Percentiles rank a stretch among this genome's conserved stretches.
phyloP scores from a whole-genome alignment of 345 rosid species.

The Citrus sinensis region DNA sequence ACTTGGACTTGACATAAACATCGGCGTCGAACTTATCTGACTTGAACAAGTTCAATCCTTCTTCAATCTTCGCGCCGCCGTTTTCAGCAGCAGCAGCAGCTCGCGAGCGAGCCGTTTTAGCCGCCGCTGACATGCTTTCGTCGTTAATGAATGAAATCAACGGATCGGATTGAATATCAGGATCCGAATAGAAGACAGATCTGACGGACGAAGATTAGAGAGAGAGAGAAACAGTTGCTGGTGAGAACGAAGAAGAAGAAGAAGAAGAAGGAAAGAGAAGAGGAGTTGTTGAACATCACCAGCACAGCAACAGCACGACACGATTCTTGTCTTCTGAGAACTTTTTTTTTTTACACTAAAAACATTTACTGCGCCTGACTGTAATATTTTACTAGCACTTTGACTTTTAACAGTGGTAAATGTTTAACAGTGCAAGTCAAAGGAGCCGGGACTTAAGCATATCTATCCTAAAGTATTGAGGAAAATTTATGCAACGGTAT shows the following conservation, averaged over 20 bases:
- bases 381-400: background rate
- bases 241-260: background rate
- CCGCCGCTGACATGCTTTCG: constrained; percentile 46
- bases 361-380: background rate
- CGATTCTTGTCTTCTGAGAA: background rate
- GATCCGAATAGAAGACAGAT: constrained; percentile 9
- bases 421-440: too few species aligned
- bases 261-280: background rate
- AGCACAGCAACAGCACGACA: background rate
- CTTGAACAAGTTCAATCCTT: constrained; percentile 81
- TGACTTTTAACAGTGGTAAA: too few species aligned
- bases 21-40: constrained; percentile 94
- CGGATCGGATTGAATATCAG: background rate
- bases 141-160: background rate
- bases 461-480: too few species aligned
- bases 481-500: too few species aligned
- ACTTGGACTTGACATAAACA: constrained; percentile 85
- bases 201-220: background rate
- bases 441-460: too few species aligned
- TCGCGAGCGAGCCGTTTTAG: constrained; percentile 62
- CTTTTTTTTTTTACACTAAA: background rate
- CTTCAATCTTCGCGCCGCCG: constrained; percentile 71
- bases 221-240: background rate
- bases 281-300: too few species aligned
- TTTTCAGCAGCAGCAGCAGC: constrained; percentile 59